Evolutionary conservation across 2,329 filamentous ascomycete genomes (phyloP).

Genomic region (Leptographium galeiforme): DNA sequence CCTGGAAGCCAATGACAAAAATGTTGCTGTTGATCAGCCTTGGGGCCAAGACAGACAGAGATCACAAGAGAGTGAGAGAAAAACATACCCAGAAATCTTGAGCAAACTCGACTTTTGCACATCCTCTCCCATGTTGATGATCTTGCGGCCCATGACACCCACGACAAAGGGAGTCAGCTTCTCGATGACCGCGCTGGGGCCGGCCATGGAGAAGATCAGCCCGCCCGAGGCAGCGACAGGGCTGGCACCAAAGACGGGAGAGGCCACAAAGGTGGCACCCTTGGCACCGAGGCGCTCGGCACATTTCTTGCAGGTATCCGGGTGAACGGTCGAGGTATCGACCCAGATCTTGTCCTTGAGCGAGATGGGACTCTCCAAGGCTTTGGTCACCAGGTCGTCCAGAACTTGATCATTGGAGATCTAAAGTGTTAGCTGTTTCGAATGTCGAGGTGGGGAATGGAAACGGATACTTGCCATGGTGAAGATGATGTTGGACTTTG

Average conservation of each 20-base stretch:
- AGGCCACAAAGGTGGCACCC: constrained; percentile 2
- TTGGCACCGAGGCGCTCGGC: not conserved
- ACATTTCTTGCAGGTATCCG: not conserved
- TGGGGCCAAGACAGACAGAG: not conserved
- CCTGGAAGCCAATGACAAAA: not conserved
- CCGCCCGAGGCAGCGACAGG: not conserved
- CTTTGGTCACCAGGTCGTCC: not conserved
- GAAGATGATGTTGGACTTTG: constrained; percentile 1
- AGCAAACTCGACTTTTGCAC: constrained; percentile 3
- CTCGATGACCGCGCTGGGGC: not conserved
- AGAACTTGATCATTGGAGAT: constrained; percentile 3
- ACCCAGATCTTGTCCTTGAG: constrained; percentile 3
- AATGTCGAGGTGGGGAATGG: not conserved
- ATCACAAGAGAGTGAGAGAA: not conserved
- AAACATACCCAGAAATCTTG: constrained; percentile 1
- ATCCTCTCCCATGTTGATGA: constrained; percentile 5
- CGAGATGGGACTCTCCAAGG: not conserved
- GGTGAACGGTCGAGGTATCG: constrained; percentile 3
- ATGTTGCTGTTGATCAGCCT: not conserved
- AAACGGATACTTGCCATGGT: not conserved
- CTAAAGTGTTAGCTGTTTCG: not conserved
- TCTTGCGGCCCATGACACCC: constrained; percentile 1
- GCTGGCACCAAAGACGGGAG: constrained; percentile 3
- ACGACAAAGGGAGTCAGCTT: not conserved
- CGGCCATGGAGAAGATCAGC: constrained; percentile 2